Evolutionary conservation across 345 rosid genomes (phyloP).

Genomic region (Euphorbia lathyris): DNA sequence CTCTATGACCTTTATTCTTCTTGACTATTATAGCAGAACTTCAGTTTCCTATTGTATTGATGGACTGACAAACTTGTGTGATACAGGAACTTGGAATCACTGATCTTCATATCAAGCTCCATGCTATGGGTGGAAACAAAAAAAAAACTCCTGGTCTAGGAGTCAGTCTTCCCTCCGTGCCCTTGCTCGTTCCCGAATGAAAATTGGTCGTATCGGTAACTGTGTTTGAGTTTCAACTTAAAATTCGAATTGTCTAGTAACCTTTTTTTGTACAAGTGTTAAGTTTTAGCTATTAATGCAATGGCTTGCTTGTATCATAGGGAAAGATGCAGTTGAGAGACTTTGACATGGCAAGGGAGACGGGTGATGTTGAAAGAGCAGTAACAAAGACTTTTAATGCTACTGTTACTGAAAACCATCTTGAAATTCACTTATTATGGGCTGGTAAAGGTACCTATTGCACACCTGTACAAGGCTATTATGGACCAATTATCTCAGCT

Average conservation of each 20-base stretch:
- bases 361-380: slow-evolving; percentile 29
- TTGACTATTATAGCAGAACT: not conserved
- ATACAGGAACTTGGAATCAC: slow-evolving; percentile 28
- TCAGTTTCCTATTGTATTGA: not conserved
- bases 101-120: slow-evolving; percentile 34
- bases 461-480: slow-evolving; percentile 45
- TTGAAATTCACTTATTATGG: slow-evolving; percentile 63
- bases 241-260: not conserved
- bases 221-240: not conserved
- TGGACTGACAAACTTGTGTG: not conserved
- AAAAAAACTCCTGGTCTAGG: slow-evolving; percentile 35
- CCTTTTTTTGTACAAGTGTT: not conserved
- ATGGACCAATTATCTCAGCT: slow-evolving; percentile 54
- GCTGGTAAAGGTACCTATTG: slow-evolving; percentile 63
- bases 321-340: slow-evolving; percentile 20
- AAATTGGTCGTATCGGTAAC: slow-evolving; percentile 30
- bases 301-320: slow-evolving; percentile 17
- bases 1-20: not conserved
- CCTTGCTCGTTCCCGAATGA: slow-evolving; percentile 34
- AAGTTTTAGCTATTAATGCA: too few relatives aligned
- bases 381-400: slow-evolving; percentile 28
- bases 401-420: slow-evolving; percentile 43
- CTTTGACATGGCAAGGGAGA: slow-evolving; percentile 36
- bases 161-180: slow-evolving; percentile 35
- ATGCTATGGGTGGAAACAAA: slow-evolving; percentile 36